Evolutionary conservation across 139 green algal genomes (phyloP), one percentile per base, ranked within the genome.

Genomic region (Trebouxia sp.): DNA sequence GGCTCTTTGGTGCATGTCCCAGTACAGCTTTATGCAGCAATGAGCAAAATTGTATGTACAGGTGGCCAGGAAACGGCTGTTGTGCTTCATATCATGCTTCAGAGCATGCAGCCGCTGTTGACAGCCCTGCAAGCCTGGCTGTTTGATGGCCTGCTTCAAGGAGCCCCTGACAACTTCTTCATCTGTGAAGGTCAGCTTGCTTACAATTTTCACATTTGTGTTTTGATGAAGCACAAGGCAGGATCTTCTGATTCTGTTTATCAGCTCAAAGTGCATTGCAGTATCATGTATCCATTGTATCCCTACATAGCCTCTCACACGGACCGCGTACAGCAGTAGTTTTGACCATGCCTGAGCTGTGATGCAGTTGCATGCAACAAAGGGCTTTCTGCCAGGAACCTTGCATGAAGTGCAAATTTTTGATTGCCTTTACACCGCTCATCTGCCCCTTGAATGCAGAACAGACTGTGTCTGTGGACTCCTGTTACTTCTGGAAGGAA

Each of bases 1-100:
- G 84, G 84, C 79, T 90, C 39, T 88, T 78, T 65, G 53, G 42
- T 41, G 84, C n/a, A n/a, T n/a, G n/a, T n/a, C n/a, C n/a, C n/a
- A n/a, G n/a, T n/a, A n/a, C n/a, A n/a, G n/a, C n/a, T n/a, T n/a
- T n/a, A n/a, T n/a, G n/a, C n/a, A n/a, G n/a, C n/a, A n/a, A n/a
- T n/a, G n/a, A n/a, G n/a, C n/a, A n/a, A n/a, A n/a, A n/a, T n/a
- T n/a, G n/a, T 15, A 15, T 39, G 32, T 22, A 30, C 75, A 86
- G 83, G 83, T 6, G 42, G 79, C 9, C 53, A 76, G 56, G 69
- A 78, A 20, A 53, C 83, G 6, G 48, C 78, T 41, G 70, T 86
- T 78, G 35, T 82, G 38, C 41, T 86, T 6, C 26, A 43, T 7
- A 6, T 86, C 3, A 62, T 84, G 67, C 11, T 47, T 26, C 56